These are phyloP conservation scores for Mesembryanthemum crystallinum DNA, from an alignment of 148 eudicot genomes.

Conservation along the genomic window DNA sequence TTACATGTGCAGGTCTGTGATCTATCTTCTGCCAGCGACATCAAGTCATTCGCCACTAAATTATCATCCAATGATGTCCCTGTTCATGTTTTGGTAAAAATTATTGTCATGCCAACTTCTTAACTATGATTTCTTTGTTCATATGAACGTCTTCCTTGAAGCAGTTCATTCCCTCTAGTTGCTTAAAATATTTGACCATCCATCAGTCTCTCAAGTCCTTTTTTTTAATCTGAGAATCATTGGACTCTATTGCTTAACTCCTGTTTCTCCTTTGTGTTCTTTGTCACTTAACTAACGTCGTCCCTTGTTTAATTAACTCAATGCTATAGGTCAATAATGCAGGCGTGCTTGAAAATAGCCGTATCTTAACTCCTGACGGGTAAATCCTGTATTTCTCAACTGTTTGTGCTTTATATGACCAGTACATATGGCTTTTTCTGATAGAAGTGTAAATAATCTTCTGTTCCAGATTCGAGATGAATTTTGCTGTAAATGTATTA, in stretches of 20 bases:
- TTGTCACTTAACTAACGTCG: background rate
- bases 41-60: conserved; percentile 68
- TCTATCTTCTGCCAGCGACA: conserved; percentile 67
- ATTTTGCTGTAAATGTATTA: conserved; percentile 84
- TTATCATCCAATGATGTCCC: conserved; percentile 61
- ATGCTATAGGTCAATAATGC: conserved; percentile 81
- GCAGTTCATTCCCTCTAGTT: background rate
- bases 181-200: background rate
- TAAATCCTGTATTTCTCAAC: conserved; percentile 17
- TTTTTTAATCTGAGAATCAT: background rate
- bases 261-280: background rate
- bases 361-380: conserved; percentile 77
- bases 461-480: conserved; percentile 66
- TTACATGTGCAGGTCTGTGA: conserved; percentile 69
- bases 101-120: conserved; percentile 1
- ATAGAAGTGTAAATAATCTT: background rate
- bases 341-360: conserved; percentile 64
- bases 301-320: conserved; percentile 10
- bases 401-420: background rate
- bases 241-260: background rate
- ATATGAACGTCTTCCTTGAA: background rate
- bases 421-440: conserved; percentile 6
- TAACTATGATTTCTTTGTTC: background rate
- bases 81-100: conserved; percentile 73
- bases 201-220: background rate